Evolutionary conservation across 2,329 filamentous ascomycete genomes (phyloP).

Genomic region (Colletotrichum tropicicola): DNA sequence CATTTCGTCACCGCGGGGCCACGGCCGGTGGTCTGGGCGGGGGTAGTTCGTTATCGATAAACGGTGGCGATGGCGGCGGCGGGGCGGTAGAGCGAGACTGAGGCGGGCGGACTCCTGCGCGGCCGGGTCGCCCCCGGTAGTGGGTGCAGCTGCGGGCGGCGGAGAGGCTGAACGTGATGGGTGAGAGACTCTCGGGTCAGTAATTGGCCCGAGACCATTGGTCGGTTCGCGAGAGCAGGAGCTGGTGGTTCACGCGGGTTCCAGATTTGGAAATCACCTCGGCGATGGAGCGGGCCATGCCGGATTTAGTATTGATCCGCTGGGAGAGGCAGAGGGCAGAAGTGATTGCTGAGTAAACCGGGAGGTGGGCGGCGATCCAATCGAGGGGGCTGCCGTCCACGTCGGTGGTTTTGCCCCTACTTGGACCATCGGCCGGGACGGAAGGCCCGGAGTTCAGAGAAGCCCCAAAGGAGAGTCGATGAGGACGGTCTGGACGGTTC

Average conservation of each 20-base stretch:
- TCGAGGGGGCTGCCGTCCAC: not conserved
- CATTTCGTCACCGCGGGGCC: slow-evolving; percentile 27
- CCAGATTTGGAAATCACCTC: slow-evolving; percentile 20
- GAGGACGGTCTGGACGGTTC: not conserved
- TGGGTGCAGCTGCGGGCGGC: slow-evolving; percentile 8
- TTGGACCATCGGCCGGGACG: slow-evolving; percentile 4
- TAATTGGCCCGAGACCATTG: slow-evolving; percentile 11
- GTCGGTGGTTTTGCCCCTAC: not conserved
- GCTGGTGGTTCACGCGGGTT: not conserved
- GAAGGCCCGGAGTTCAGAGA: slow-evolving; percentile 4
- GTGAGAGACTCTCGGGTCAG: not conserved
- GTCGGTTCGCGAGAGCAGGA: too few species aligned
- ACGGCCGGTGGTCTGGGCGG: not conserved
- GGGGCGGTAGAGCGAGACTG: too few species aligned
- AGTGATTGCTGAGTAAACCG: not conserved
- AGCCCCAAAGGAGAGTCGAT: not conserved
- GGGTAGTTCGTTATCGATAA: slow-evolving; percentile 28
- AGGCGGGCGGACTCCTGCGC: too few species aligned
- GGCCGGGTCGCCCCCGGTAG: too few species aligned
- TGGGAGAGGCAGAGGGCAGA: not conserved
- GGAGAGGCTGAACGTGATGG: not conserved
- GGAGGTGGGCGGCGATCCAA: not conserved
- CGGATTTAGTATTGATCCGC: slow-evolving; percentile 19
- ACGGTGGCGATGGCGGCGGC: not conserved
- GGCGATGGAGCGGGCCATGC: not conserved